Evolutionary conservation across 148 eudicot species (phyloP), one percentile per base, ranked within the genome.

Genomic region (Arbutus unedo): DNA sequence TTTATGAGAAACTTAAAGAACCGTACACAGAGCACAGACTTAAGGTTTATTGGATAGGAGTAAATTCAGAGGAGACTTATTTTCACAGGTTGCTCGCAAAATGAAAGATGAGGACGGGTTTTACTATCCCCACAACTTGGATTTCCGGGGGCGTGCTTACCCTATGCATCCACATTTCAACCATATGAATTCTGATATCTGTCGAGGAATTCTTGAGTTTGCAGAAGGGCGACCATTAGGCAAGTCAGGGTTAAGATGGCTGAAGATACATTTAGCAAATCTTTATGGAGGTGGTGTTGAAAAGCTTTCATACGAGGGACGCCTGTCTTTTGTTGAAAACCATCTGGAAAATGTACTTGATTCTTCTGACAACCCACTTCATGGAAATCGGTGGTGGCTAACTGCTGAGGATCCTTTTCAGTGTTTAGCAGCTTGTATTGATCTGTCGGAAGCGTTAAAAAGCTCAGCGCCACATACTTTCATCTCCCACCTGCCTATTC

Each of bases 351-450:
- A 95, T 31, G 87, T 95, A 82, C 76, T 91, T 43, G 96, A 93
- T 80, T 95, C 98, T 15, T 97, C 98, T 60, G 89, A 88, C 50
- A 86, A 93, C 74, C 91, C 98, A 82, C 88, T 93, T 48, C 77
- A 86, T 81, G 95, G 98, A 50, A 89, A 91, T 77, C 89, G 85
- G 48, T 93, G 98, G 98, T 95, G 98, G 98, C 86, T 93, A 72
- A 90, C 88, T 56, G 98, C 97, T 21, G 95, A 95, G 85, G 98
- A 95, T 89, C 98, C 98, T 87, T 93, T 95, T 81, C 98, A 95
- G 83, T 95, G 95, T 84, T 87, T 95, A 83, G 98, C 98, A 75
- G 92, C 95, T 82, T 95, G 98, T 85, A 92, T 91, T 77, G 89
- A 91, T 90, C 83, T 95, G 45, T 86, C 97, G 75, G 98, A 88